phyloP scores from a whole-genome alignment of 1,139 yeast genomes.

The Candida frijolesensis region DNA sequence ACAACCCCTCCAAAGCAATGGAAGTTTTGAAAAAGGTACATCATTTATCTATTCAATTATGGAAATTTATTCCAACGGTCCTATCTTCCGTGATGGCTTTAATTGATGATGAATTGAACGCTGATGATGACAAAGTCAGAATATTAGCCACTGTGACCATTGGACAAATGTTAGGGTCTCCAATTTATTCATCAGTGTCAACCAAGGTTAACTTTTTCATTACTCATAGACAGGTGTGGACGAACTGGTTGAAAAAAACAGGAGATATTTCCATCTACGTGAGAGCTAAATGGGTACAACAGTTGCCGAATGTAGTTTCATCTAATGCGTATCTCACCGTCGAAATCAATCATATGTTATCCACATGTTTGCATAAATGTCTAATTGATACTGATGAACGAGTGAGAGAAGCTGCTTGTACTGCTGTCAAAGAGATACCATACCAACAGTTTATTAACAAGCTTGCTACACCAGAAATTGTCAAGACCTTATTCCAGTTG shows the following conservation, averaged over 20 bases:
- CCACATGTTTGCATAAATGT: constrained; percentile 65
- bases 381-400: constrained; percentile 75
- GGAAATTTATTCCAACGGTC: constrained; percentile 79
- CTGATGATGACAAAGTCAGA: constrained; percentile 68
- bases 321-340: constrained; percentile 42
- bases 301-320: constrained; percentile 37
- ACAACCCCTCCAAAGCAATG: constrained; percentile 26
- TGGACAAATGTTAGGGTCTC: constrained; percentile 61
- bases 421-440: constrained; percentile 43
- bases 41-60: constrained; percentile 62
- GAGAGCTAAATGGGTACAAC: constrained; percentile 70
- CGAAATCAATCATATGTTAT: constrained; percentile 55
- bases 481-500: constrained; percentile 59
- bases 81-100: constrained; percentile 76
- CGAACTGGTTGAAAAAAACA: constrained; percentile 71
- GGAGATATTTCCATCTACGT: constrained; percentile 69
- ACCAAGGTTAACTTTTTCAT: constrained; percentile 56
- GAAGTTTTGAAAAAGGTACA: constrained; percentile 62
- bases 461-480: constrained; percentile 48
- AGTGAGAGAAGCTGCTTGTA: constrained; percentile 68
- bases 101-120: constrained; percentile 76
- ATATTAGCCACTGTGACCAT: constrained; percentile 72
- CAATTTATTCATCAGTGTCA: constrained; percentile 12
- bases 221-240: constrained; percentile 64
- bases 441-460: constrained; percentile 42